Evolutionary conservation across 2,329 filamentous ascomycete species (phyloP).

Genomic region (Thielaviopsis musarum): DNA sequence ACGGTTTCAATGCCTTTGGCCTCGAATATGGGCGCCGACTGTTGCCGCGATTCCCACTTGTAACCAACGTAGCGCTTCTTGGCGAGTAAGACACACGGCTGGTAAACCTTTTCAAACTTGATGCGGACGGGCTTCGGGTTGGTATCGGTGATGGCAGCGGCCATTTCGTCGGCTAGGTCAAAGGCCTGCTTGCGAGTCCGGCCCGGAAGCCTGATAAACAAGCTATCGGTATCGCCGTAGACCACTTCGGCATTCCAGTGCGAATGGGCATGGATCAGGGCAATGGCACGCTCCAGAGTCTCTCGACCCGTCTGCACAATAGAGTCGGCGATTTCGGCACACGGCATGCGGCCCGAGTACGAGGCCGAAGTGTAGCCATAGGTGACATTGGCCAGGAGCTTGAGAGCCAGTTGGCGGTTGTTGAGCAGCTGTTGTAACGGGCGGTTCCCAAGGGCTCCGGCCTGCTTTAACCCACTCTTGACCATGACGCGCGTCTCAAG

Average conservation of each 20-base stretch:
- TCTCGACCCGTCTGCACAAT: constrained; percentile 94
- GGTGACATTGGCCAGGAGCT: constrained; percentile 95
- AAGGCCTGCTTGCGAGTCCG: constrained; percentile 81
- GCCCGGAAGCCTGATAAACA: constrained; percentile 82
- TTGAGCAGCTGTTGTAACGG: constrained; percentile 61
- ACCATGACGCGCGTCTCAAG: constrained; percentile 95
- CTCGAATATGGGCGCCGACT: constrained; percentile 75
- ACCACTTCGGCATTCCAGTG: constrained; percentile 92
- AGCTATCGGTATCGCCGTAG: constrained; percentile 91
- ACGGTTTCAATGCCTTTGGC: constrained; percentile 98
- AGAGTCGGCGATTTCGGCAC: constrained; percentile 91
- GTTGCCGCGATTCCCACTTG: constrained; percentile 71
- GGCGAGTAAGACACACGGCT: constrained; percentile 80
- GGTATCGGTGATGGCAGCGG: constrained; percentile 67
- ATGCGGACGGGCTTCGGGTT: constrained; percentile 88
- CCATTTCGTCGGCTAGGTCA: constrained; percentile 81
- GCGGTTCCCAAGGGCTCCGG: background rate
- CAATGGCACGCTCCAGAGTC: constrained; percentile 85
- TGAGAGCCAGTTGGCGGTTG: constrained; percentile 84
- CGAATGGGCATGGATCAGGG: constrained; percentile 73
- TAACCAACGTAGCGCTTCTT: constrained; percentile 98
- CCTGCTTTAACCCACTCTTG: constrained; percentile 63
- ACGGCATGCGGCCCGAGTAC: constrained; percentile 95
- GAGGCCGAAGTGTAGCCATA: constrained; percentile 96
- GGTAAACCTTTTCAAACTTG: constrained; percentile 97